phyloP scores from a whole-genome alignment of 352 stramenopile genomes.

The Phytophthora podocarpi region DNA sequence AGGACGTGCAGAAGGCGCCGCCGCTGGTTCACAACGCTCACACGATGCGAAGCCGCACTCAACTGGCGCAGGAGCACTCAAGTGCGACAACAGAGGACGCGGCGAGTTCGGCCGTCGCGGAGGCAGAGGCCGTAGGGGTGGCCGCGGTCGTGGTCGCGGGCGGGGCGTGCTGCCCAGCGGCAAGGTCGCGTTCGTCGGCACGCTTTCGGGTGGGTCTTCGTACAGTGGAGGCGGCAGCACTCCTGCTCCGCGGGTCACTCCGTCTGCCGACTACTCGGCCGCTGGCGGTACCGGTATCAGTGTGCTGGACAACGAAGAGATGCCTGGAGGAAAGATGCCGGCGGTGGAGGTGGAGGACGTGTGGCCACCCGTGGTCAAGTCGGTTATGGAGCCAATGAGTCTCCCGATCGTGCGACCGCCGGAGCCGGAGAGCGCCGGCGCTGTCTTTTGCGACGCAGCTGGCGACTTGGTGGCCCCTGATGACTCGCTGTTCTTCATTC shows the following conservation, averaged over 20 bases:
- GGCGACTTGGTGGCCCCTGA: slow-evolving; percentile 61
- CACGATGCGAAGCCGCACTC: slow-evolving; percentile 32
- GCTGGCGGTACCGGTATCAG: slow-evolving; percentile 86
- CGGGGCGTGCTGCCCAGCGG: slow-evolving; percentile 62
- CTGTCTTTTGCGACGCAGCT: slow-evolving; percentile 67
- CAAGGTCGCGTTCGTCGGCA: slow-evolving; percentile 81
- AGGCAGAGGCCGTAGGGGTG: slow-evolving; percentile 46
- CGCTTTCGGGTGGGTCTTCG: slow-evolving; percentile 79
- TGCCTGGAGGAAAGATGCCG: slow-evolving; percentile 54
- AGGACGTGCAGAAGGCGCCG: slow-evolving; percentile 14
- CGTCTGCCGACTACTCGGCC: slow-evolving; percentile 49
- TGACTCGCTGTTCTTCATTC: slow-evolving; percentile 83
- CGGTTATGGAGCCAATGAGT: slow-evolving; percentile 83
- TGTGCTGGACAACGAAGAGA: slow-evolving; percentile 75
- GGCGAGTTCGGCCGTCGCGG: slow-evolving; percentile 52
- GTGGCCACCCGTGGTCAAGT: slow-evolving; percentile 83
- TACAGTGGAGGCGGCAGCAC: slow-evolving; percentile 55
- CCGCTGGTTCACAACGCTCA: background rate
- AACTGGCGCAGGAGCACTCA: slow-evolving; percentile 20
- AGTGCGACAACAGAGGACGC: slow-evolving; percentile 40
- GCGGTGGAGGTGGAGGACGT: slow-evolving; percentile 72
- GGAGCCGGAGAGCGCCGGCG: slow-evolving; percentile 61
- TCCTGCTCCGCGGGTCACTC: slow-evolving; percentile 39
- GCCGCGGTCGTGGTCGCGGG: slow-evolving; percentile 52
- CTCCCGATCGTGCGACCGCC: slow-evolving; percentile 71